These are phyloP conservation scores for Polyplosphaeria fusca DNA, from an alignment of 495 filamentous ascomycete species.

Conservation along the genomic window DNA sequence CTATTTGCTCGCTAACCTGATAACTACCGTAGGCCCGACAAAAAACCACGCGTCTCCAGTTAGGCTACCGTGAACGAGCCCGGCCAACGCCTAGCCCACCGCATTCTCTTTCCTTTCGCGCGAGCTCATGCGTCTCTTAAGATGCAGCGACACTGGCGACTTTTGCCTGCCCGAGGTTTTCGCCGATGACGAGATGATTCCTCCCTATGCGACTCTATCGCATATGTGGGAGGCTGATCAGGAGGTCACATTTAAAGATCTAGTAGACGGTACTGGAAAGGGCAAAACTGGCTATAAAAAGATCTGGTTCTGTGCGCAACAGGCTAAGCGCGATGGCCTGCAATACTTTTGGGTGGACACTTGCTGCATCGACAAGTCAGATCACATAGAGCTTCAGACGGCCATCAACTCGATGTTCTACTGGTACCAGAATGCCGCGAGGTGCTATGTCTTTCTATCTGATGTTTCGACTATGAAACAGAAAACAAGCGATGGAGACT, in stretches of 20 bases:
- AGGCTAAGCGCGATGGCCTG: slow-evolving; percentile 8
- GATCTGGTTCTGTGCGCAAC: slow-evolving; percentile 10
- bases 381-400: too few relatives aligned
- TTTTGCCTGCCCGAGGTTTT: background rate
- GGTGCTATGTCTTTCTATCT: too few relatives aligned
- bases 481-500: background rate
- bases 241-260: slow-evolving; percentile 13
- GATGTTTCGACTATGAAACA: too few relatives aligned
- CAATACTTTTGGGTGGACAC: too few relatives aligned
- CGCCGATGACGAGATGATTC: slow-evolving; percentile 2
- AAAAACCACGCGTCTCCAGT: background rate
- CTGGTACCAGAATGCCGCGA: slow-evolving; percentile 3
- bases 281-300: slow-evolving; percentile 13
- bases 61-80: background rate
- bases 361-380: too few relatives aligned
- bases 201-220: too few relatives aligned
- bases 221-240: slow-evolving; percentile 11
- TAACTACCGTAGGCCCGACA: background rate
- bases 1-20: background rate
- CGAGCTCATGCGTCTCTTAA: background rate
- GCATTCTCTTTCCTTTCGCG: background rate
- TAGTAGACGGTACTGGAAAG: slow-evolving; percentile 1
- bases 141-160: background rate
- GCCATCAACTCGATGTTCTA: slow-evolving; percentile 8
- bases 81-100: background rate